These are phyloP conservation scores for Hymenoscyphus scutula DNA, from an alignment of 2,329 filamentous ascomycete species.

Conservation along the genomic window DNA sequence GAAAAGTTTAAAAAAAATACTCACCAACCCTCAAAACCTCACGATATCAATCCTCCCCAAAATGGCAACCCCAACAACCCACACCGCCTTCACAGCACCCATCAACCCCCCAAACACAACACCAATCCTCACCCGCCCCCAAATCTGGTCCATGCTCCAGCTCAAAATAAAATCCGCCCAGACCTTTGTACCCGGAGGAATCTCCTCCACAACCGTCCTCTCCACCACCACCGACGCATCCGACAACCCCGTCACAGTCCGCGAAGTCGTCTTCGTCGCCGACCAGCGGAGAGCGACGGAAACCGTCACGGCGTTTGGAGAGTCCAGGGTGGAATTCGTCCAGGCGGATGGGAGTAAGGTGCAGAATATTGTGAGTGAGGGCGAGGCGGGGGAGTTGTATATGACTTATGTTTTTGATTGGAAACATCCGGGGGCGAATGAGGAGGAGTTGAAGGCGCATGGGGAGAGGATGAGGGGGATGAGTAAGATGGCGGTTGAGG, in stretches of 20 bases:
- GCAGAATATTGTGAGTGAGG: neutral
- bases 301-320: neutral
- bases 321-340: neutral
- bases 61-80: neutral
- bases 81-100: slow-evolving; percentile 1
- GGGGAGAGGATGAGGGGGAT: neutral
- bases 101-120: neutral
- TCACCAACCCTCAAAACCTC: too few relatives aligned
- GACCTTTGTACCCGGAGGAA: neutral
- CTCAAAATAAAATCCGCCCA: neutral
- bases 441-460: neutral
- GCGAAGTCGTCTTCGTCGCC: neutral
- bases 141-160: neutral
- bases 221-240: neutral
- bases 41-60: neutral
- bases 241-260: neutral
- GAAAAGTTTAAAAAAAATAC: neutral
- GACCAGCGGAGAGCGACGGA: neutral
- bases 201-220: slow-evolving; percentile 3
- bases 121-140: neutral
- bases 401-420: neutral
- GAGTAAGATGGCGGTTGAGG: neutral
- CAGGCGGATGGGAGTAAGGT: neutral
- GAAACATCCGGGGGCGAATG: neutral
- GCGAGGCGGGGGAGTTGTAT: neutral